These are phyloP conservation scores for Claviceps pusilla DNA, from an alignment of 2,329 filamentous ascomycete genomes.

Conservation along the genomic window DNA sequence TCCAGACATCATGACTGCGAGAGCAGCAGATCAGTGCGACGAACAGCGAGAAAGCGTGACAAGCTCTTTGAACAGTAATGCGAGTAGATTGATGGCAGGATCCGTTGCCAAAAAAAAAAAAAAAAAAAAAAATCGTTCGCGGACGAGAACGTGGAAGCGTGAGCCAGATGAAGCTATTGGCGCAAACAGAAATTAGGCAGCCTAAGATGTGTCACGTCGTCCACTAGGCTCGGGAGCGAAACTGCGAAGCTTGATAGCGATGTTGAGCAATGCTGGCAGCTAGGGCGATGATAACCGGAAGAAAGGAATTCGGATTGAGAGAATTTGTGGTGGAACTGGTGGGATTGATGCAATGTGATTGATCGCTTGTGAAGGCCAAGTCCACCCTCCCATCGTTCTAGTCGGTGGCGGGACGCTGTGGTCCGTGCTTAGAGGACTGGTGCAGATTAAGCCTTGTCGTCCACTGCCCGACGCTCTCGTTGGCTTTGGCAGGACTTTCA, in stretches of 20 bases:
- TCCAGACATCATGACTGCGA: constrained; percentile 57
- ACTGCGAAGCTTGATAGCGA: neutral
- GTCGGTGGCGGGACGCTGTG: neutral
- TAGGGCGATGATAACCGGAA: neutral
- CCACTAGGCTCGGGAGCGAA: neutral
- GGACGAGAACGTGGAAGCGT: neutral
- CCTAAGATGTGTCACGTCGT: neutral
- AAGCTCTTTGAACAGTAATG: neutral
- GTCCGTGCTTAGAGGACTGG: neutral
- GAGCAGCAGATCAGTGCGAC: neutral
- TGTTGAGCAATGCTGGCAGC: neutral
- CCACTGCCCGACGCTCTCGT: neutral
- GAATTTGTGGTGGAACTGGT: constrained; percentile 7
- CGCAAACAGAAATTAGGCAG: neutral
- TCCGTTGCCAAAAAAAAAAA: neutral
- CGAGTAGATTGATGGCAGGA: neutral
- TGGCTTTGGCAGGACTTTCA: neutral
- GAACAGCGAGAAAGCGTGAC: neutral
- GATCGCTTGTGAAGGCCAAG: neutral
- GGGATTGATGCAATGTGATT: neutral
- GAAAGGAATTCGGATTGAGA: constrained; percentile 1
- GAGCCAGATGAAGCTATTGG: neutral
- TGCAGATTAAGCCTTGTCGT: neutral
- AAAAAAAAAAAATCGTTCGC: neutral
- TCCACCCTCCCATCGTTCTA: neutral